Evolutionary conservation across 2,329 filamentous ascomycete species (phyloP), one percentile per base, ranked within the genome.

Genomic region (Arthrobotrys musiformis): DNA sequence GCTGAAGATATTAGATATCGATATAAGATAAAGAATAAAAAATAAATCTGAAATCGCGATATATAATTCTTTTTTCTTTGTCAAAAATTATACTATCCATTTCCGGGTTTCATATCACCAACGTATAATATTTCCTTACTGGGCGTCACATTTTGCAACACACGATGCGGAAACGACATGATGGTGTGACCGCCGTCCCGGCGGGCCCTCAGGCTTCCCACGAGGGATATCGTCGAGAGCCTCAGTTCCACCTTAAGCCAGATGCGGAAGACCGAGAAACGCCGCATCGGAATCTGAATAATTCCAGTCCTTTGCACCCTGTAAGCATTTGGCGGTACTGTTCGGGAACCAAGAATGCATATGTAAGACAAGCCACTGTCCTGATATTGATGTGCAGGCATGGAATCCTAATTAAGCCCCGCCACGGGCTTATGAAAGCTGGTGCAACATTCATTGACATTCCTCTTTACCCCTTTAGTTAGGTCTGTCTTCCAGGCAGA

Each of bases 81-180:
- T n/a, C n/a, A n/a, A n/a, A n/a, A n/a, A n/a, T n/a, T 30, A 50
- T 30, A 44, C 63, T 58, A 50, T 33, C 64, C 50, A 30, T 52
- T 54, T 58, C 58, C 56, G 72, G 56, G 15, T 30, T 9, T 7
- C 70, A 11, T 42, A 40, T 37, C 46, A 48, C 33, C 24, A 76
- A 28, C 63, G 13, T 62, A 60, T 56, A 54, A 30, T 35, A 35
- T 48, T 48, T n/a, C 28, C 15, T 46, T 58, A n/a, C 22, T 40
- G 30, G 54, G 30, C 1, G 19, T 56, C 50, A 28, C 50, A 52
- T 28, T 40, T 28, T 28, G 40, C 48, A 35, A 37, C 48, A 54
- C 42, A 75, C 19, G 30, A 76, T 76, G 72, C 48, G 64, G 60
- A 76, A 76, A 69, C 56, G 64, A 52, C 37, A 42, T 24, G 58